phyloP scores from a whole-genome alignment of 2,329 filamentous ascomycete genomes.

The Teratosphaeria destructans region DNA sequence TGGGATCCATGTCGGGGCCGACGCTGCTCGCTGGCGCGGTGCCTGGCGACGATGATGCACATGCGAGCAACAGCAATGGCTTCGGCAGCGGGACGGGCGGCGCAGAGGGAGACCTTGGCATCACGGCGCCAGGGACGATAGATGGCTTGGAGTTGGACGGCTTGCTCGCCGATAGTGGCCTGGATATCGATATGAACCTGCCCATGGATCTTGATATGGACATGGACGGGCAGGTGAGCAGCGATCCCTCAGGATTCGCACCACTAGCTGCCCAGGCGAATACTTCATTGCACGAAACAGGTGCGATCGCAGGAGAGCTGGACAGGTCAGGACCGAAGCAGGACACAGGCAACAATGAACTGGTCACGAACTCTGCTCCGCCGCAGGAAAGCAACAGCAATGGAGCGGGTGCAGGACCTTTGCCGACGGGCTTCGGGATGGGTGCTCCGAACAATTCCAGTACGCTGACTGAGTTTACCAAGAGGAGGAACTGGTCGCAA shows the following conservation, averaged over 20 bases:
- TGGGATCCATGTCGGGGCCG: neutral
- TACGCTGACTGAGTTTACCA: slow-evolving; percentile 55
- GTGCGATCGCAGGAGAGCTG: neutral
- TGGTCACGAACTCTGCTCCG: slow-evolving; percentile 9
- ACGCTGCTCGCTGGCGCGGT: neutral
- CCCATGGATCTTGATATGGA: slow-evolving; percentile 37
- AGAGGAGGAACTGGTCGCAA: slow-evolving; percentile 70
- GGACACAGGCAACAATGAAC: neutral
- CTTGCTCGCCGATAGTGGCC: slow-evolving; percentile 23
- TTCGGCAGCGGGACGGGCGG: neutral
- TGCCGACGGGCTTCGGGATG: slow-evolving; percentile 44
- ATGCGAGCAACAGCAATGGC: neutral
- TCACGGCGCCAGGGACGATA: slow-evolving; percentile 6
- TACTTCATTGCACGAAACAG: neutral
- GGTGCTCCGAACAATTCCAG: slow-evolving; percentile 37
- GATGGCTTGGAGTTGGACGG: slow-evolving; percentile 17
- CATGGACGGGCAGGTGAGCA: slow-evolving; percentile 5
- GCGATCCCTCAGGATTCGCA: neutral
- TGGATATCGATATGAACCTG: slow-evolving; percentile 38
- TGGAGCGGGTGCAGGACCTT: slow-evolving; percentile 44
- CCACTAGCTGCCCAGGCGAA: neutral
- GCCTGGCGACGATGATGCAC: neutral
- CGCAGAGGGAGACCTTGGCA: neutral
- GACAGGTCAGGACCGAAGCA: neutral
- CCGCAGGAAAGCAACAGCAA: slow-evolving; percentile 15